Evolutionary conservation across 2,329 filamentous ascomycete genomes (phyloP), one percentile per base, ranked within the genome.

Genomic region (Cucurbitaria berberidis): DNA sequence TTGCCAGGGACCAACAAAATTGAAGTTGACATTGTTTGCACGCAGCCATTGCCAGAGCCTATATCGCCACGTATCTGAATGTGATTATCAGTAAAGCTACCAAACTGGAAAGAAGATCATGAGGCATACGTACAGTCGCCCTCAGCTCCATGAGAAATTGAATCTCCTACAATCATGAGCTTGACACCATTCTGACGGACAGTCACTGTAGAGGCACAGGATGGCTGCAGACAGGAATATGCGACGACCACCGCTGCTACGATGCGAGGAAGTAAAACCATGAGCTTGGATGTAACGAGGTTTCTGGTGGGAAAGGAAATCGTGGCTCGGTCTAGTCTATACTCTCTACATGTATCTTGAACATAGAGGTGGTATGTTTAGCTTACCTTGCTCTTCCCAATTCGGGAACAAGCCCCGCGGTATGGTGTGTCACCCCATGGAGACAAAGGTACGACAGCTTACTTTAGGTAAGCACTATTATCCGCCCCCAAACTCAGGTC

Each of bases 21-120:
- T 39, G 29, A 53, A 42, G 16, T 38, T 32, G 13, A 43, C 21
- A 26, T 53, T 53, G 30, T 19, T 42, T 1, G 36, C 44, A 13
- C 46, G 36, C 13, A 53, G 44, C 49, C 49, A 53, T n/a, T 53
- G 39, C 36, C 38, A 42, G 21, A 53, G 44, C 30, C 49, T 44
- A 19, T 44, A 53, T n/a, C 44, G 35, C 49, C 49, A 53, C 2
- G 49, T 53, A 21, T 39, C 41, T 44, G 40, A 15, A 29, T 7
- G 9, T 5, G 11, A 26, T 27, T 11, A 43, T 30, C 19, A 43
- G 24, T n/a, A 29, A 8, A 13, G 6, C 6, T 16, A 2, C 15
- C 5, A 2, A 18, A n/a, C 40, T 30, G 18, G 5, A 18, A 18
- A 27, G 2, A 13, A 15, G 24, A 16, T n/a, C 6, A 36, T 3